Evolutionary conservation across 176 grass and related monocot genomes (phyloP).

Genomic region (Oropetium thomaeum): DNA sequence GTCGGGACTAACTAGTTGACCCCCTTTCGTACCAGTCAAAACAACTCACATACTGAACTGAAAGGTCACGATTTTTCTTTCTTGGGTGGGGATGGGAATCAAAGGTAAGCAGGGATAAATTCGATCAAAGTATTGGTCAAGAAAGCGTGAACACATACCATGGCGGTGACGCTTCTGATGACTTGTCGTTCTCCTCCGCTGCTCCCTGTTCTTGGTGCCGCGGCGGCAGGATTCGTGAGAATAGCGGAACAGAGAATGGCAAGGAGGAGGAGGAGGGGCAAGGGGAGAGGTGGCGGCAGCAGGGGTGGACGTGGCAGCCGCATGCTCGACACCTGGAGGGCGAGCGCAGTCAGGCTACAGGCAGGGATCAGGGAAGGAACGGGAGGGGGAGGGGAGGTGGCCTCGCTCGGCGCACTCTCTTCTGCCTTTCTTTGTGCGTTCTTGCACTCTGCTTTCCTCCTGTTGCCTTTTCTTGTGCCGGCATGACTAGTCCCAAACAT

Average conservation of each 20-base stretch:
- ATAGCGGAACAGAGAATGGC: neutral
- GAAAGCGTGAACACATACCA: neutral
- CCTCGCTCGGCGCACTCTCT: too few relatives aligned
- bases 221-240: neutral
- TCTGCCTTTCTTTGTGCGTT: too few relatives aligned
- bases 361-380: too few relatives aligned
- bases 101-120: neutral
- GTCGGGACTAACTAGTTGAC: neutral
- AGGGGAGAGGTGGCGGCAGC: constrained; percentile 12
- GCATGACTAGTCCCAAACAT: too few relatives aligned
- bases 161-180: neutral
- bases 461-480: too few relatives aligned
- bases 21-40: neutral
- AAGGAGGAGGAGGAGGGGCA: neutral
- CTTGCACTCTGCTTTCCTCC: too few relatives aligned
- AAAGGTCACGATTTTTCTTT: neutral
- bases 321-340: constrained; percentile 28
- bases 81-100: neutral
- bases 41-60: neutral
- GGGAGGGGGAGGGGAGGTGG: too few relatives aligned
- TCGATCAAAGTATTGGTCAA: neutral
- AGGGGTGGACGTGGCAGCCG: constrained; percentile 5
- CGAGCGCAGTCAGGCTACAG: too few relatives aligned
- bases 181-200: neutral
- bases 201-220: neutral